Percentiles rank a stretch among this genome's conserved stretches.
phyloP scores from a whole-genome alignment of 768 basidiomycete species.

The Trametes sanguinea region DNA sequence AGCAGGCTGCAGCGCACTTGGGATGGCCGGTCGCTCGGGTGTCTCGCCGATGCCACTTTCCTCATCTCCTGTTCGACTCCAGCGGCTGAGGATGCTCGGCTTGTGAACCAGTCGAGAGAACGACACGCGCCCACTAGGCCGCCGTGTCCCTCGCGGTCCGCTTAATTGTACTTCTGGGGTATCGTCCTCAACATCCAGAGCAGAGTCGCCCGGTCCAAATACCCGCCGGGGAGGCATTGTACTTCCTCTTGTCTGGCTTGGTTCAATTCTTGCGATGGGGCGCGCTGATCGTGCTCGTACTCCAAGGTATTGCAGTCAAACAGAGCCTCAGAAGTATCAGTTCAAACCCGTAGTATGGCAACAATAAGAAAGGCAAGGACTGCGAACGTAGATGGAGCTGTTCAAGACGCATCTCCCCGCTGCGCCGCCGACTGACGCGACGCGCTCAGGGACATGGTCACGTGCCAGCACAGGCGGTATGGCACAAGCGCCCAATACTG shows the following conservation, averaged over 20 bases:
- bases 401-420: background rate
- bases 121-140: conserved; percentile 29
- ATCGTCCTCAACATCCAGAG: conserved; percentile 12
- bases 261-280: too few species aligned
- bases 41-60: conserved; percentile 24
- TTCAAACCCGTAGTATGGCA: background rate
- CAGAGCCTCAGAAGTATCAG: background rate
- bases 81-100: conserved; percentile 28
- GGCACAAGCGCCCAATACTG: too few species aligned
- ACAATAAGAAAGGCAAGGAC: too few species aligned
- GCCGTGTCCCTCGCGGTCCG: background rate
- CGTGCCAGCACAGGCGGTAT: background rate
- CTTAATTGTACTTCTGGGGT: background rate
- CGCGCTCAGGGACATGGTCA: background rate
- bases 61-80: conserved; percentile 27
- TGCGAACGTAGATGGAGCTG: background rate
- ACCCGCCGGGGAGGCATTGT: conserved; percentile 20
- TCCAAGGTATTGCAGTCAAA: too few species aligned
- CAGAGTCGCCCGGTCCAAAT: conserved; percentile 22
- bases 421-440: background rate
- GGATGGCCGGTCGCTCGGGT: conserved; percentile 67
- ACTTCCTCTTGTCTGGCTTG: background rate
- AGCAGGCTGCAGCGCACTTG: conserved; percentile 64
- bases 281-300: too few species aligned
- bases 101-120: conserved; percentile 27